Conservation (phyloP, 108 stramenopile genomes). For the Fragilaria crotonensis region DNA sequence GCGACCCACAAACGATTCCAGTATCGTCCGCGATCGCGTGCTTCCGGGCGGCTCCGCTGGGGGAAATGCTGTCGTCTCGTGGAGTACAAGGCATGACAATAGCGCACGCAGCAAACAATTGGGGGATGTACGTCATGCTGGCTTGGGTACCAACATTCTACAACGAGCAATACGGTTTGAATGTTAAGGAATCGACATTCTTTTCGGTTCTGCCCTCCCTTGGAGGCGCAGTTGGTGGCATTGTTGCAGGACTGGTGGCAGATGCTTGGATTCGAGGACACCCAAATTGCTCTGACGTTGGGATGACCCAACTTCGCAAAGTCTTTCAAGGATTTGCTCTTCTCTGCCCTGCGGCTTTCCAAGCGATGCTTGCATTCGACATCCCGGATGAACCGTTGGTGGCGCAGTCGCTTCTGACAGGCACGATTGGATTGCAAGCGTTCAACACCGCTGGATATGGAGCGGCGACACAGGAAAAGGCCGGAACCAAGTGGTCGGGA, state of each 20-base stretch:
- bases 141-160: conserved; percentile 89
- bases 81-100: conserved; percentile 73
- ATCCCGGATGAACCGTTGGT: conserved; percentile 45
- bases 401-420: conserved; percentile 49
- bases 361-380: conserved; percentile 37
- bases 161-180: conserved; percentile 72
- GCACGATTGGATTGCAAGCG: conserved; percentile 54
- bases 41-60: conserved; percentile 77
- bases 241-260: conserved; percentile 60
- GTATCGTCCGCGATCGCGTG: too few relatives aligned
- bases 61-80: conserved; percentile 42
- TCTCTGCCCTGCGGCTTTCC: conserved; percentile 67
- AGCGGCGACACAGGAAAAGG: conserved; percentile 75
- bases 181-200: conserved; percentile 64
- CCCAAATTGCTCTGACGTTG: conserved; percentile 8
- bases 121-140: conserved; percentile 78
- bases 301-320: conserved; percentile 59
- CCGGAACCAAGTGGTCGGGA: conserved; percentile 67
- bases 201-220: conserved; percentile 65
- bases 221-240: conserved; percentile 62
- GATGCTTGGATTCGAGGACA: conserved; percentile 37
- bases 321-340: conserved; percentile 71
- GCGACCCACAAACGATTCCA: too few relatives aligned
- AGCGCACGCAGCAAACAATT: conserved; percentile 88
- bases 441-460: conserved; percentile 73